Evolutionary conservation across 306 rosid genomes (phyloP).

Genomic region (Ormosia emarginata): DNA sequence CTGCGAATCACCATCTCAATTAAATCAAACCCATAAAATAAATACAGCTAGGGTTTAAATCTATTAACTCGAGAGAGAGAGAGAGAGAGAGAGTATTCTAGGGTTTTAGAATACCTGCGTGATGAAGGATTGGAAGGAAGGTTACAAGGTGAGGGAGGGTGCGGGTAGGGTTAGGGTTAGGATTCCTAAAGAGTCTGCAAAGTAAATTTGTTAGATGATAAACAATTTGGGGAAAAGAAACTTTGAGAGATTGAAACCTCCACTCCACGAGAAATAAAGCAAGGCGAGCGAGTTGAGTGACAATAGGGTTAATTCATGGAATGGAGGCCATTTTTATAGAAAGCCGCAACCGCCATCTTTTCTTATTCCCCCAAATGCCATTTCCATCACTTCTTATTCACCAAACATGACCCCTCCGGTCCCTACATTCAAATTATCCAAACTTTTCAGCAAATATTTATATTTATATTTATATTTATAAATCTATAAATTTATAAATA

Average conservation of each 20-base stretch:
- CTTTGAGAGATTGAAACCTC: conserved; percentile 31
- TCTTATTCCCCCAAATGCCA: too few species aligned
- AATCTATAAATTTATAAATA: too few species aligned
- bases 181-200: conserved; percentile 65
- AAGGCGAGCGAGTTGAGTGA: neutral
- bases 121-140: neutral
- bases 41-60: conserved; percentile 25
- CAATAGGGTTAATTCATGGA: conserved; percentile 21
- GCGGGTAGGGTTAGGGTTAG: conserved; percentile 22
- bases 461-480: too few species aligned
- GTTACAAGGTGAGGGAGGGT: neutral
- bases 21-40: neutral
- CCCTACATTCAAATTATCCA: too few species aligned
- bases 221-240: conserved; percentile 35
- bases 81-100: neutral
- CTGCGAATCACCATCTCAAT: conserved; percentile 21
- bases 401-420: too few species aligned
- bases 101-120: conserved; percentile 58
- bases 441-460: too few species aligned
- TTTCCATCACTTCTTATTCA: too few species aligned
- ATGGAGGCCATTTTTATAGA: neutral
- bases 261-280: neutral
- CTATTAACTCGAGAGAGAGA: neutral
- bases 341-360: neutral
- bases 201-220: conserved; percentile 70